Evolutionary conservation across 257 asterid genomes (phyloP), one percentile per base, ranked within the genome.

Genomic region (Ajuga chamaepitys): DNA sequence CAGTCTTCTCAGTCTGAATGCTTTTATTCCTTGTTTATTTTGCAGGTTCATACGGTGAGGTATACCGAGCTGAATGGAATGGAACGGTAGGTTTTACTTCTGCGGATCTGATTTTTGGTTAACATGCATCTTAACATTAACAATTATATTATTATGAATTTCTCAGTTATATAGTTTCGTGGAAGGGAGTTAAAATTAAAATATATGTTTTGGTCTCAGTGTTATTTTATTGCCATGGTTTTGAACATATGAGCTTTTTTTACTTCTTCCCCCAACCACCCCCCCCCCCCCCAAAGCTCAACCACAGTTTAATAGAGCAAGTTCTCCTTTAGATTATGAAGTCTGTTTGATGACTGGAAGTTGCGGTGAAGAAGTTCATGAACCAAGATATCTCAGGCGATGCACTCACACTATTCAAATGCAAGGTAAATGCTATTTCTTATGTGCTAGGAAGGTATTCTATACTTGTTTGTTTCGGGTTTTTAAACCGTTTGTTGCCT

Each of bases 11-110:
- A 11, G 26, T 52, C 58, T 70, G 35, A 38, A 53, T 16, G 28
- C 42, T 20, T 21, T 26, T 32, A 25, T 54, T 56, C 14, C 67
- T 67, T 70, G 47, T 55, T 51, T 46, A 21, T 74, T 71, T 79
- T 81, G 78, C 85, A 92, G 98, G 99, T 30, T 92, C 98, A 78
- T 92, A 71, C 71, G 97, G 98, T n/a, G 97, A 92, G 86, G 98
- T 92, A 69, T 85, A 89, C 75, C 87, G 91, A 55, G 87, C 86
- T 66, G 98, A 89, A 64, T 92, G 97, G 96, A 92, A 89, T 78
- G 91, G 95, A 80, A 92, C 96, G 53, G 97, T 89, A 77, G 70
- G 95, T 75, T 47, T 60, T 45, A 18, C 34, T 57, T 37, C 72
- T 57, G 46, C 32, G 68, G 9, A 37, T 75, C 71, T 67, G 58